These are phyloP conservation scores for Chytriomyces sp. DNA, from an alignment of 192 early-diverging fungal species.

Conservation along the genomic window DNA sequence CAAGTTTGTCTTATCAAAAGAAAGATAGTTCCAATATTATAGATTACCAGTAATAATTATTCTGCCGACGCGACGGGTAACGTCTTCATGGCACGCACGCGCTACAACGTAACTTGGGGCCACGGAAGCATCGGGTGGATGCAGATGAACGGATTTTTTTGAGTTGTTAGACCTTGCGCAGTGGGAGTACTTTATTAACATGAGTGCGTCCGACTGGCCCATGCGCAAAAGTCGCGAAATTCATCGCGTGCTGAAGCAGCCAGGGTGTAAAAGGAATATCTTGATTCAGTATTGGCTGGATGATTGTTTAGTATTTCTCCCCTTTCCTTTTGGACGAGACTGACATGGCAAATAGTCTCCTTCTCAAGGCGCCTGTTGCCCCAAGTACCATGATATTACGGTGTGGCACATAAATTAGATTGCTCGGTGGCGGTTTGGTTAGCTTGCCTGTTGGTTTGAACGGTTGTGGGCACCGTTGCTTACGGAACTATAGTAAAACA, in stretches of 20 bases:
- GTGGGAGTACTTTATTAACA: constrained; percentile 57
- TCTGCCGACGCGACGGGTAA: constrained; percentile 29
- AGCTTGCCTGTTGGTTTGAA: not conserved
- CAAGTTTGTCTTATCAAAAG: too few species aligned
- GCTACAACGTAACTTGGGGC: constrained; percentile 46
- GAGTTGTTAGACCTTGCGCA: constrained; percentile 55
- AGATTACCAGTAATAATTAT: too few species aligned
- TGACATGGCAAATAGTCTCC: not conserved
- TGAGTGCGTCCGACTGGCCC: constrained; percentile 48
- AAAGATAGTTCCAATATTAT: too few species aligned
- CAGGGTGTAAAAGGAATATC: constrained; percentile 25
- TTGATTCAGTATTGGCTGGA: constrained; percentile 48
- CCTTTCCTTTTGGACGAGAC: not conserved
- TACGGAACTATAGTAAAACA: constrained; percentile 37
- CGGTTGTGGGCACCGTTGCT: constrained; percentile 15
- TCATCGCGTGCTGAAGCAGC: constrained; percentile 24
- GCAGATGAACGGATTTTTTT: constrained; percentile 51
- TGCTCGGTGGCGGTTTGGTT: constrained; percentile 36
- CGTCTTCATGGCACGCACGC: constrained; percentile 38
- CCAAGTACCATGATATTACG: not conserved
- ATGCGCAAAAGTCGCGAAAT: constrained; percentile 42
- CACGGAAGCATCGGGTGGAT: constrained; percentile 47
- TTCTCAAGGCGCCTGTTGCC: not conserved
- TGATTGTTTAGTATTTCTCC: constrained; percentile 14
- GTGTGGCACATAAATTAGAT: constrained; percentile 18